phyloP scores from a whole-genome alignment of 371 early-diverging fungal genomes.

The Mortierella polycephala region DNA sequence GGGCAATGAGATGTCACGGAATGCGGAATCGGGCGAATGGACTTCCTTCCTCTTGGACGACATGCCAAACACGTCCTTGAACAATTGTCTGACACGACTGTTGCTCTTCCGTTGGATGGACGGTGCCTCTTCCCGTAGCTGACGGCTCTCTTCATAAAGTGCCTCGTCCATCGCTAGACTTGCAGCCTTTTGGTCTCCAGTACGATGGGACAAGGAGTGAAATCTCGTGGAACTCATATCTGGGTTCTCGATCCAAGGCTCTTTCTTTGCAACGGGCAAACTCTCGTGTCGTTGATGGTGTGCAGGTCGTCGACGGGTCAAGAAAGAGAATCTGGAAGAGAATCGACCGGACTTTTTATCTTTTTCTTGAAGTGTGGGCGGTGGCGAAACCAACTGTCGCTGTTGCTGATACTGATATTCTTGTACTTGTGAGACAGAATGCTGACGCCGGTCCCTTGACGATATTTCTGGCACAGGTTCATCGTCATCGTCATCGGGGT shows the following conservation, averaged over 20 bases:
- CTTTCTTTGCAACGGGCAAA: constrained; percentile 16
- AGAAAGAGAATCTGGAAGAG: constrained; percentile 45
- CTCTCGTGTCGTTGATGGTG: constrained; percentile 47
- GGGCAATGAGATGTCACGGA: constrained; percentile 43
- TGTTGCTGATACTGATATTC: constrained; percentile 16
- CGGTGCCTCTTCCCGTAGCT: constrained; percentile 3
- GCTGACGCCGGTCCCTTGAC: constrained; percentile 27
- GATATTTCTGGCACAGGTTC: constrained; percentile 9
- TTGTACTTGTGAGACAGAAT: constrained; percentile 5
- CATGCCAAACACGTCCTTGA: constrained; percentile 36
- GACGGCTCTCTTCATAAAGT: constrained; percentile 1
- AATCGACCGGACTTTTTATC: constrained; percentile 39
- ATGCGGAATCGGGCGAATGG: constrained; percentile 24
- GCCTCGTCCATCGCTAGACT: constrained; percentile 2
- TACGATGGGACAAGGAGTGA: constrained; percentile 13
- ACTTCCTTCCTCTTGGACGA: constrained; percentile 23
- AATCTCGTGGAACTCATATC: constrained; percentile 9
- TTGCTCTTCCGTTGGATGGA: constrained; percentile 8
- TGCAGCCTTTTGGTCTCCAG: constrained; percentile 8
- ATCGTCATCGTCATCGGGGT: constrained; percentile 29
- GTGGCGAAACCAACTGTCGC: constrained; percentile 23
- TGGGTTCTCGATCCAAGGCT: constrained; percentile 5
- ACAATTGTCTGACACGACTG: constrained; percentile 29
- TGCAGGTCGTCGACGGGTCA: constrained; percentile 36
- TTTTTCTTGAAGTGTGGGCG: constrained; percentile 25